Percentiles rank a stretch among this genome's conserved stretches.
Evolutionary conservation across 441 rosid genomes (phyloP).

Genomic region (Metrosideros polymorpha): DNA sequence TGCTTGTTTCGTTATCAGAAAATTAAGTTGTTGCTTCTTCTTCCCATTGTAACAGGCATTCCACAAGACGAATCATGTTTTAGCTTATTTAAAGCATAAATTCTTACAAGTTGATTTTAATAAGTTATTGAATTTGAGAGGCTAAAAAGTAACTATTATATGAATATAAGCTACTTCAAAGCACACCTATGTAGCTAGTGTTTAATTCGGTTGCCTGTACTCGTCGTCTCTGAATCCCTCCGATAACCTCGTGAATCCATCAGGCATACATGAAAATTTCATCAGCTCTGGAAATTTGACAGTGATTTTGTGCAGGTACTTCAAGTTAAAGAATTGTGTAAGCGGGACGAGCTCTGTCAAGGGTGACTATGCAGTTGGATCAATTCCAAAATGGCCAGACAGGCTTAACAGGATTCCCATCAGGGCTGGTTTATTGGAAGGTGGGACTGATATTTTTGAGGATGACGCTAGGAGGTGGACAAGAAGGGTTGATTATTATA

Average conservation of each 20-base stretch:
- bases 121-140: background rate
- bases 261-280: background rate
- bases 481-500: constrained; percentile 81
- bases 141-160: background rate
- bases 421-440: constrained; percentile 59
- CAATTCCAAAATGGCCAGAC: constrained; percentile 68
- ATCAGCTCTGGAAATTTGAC: background rate
- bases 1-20: background rate
- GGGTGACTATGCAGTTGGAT: constrained; percentile 63
- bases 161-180: background rate
- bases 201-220: background rate
- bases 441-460: constrained; percentile 74
- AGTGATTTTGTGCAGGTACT: constrained; percentile 32
- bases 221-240: background rate
- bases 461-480: constrained; percentile 86
- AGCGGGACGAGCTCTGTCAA: constrained; percentile 42
- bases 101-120: background rate
- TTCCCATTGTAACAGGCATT: background rate
- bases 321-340: constrained; percentile 65
- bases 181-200: background rate
- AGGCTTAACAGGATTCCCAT: constrained; percentile 63
- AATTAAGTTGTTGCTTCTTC: background rate
- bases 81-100: background rate
- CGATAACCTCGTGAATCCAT: background rate
- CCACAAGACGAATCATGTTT: background rate